Base-by-base conservation (phyloP, 305 asterid species). In the Solanum chacoense region DNA sequence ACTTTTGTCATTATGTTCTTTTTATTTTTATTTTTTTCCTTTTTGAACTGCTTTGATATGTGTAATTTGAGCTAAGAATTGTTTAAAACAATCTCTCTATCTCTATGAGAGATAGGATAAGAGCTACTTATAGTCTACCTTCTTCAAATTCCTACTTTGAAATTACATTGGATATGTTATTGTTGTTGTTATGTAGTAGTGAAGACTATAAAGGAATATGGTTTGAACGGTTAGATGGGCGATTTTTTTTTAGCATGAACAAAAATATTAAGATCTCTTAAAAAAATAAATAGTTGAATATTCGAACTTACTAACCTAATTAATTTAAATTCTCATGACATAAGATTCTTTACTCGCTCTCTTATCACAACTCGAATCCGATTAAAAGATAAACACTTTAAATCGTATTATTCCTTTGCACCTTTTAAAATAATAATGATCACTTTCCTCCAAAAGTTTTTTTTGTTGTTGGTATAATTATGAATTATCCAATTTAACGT, bases 191-290 rank as follows among this genome's bases (percentile, higher is more conserved):
- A n/a, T 8, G 26, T 10, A 63, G 4, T 1, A 9, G 26, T 22
- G 6, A 63, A 65, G 14, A 0, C 14, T 4, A 11, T n/a, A 65
- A 11, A 65, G 3, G 7, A 65, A 65, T n/a, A 65, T 65, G 29
- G 1, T n/a, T n/a, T 0, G 14, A n/a, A 0, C 0, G 14, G 1
- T 24, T n/a, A n/a, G 29, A 11, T 7, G 3, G 14, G 0, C 1
- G 1, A n/a, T 9, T n/a, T n/a, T n/a, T 22, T 63, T n/a, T 22
- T 8, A 65, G 29, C 72, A 65, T 65, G 14, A n/a, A n/a, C n/a
- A 65, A 2, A 4, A 65, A 65, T 65, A 65, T 2, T n/a, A 65
- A 65, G 7, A 65, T n/a, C 0, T 22, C 1, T 65, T n/a, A n/a
- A 4, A 65, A 65, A 18, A 3, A 7, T 4, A 2, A 65, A 5